A percentile compares a stretch with the other conserved stretches of the same genome.
These are phyloP conservation scores for Boletus bicolor DNA, from an alignment of 768 basidiomycete species.

Conservation along the genomic window DNA sequence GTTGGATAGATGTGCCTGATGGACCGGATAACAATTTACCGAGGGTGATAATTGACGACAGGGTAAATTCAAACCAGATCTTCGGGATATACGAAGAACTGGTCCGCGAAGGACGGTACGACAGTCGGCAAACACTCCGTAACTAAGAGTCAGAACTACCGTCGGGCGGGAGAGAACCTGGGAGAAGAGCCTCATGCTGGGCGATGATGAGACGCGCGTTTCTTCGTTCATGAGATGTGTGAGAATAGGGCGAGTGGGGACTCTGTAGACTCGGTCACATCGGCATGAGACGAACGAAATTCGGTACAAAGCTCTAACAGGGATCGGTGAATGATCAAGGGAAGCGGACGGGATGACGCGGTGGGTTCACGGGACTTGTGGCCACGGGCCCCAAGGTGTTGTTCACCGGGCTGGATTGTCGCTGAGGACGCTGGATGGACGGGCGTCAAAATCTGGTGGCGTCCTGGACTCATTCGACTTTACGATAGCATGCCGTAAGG, in stretches of 20 bases:
- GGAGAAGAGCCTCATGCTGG: not conserved
- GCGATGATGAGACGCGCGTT: not conserved
- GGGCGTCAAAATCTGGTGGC: not conserved
- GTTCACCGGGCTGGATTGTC: not conserved
- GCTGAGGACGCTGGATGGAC: not conserved
- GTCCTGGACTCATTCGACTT: not conserved
- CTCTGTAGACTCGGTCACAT: not conserved
- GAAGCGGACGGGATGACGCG: not conserved
- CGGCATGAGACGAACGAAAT: not conserved
- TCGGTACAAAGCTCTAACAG: no score
- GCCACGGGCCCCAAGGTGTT: not conserved
- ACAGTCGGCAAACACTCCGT: not conserved
- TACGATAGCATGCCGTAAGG: not conserved
- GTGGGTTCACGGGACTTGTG: constrained; percentile 6
- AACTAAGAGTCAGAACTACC: not conserved
- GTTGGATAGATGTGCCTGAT: not conserved
- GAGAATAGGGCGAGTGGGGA: not conserved
- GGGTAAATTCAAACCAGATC: not conserved
- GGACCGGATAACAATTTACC: no score
- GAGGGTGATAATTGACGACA: no score
- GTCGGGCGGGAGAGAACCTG: no score
- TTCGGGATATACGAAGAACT: not conserved
- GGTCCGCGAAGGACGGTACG: not conserved
- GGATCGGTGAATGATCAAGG: not conserved
- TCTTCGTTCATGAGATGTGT: not conserved